phyloP scores from a whole-genome alignment of 2,329 filamentous ascomycete genomes.

The Aspergillus sojae region DNA sequence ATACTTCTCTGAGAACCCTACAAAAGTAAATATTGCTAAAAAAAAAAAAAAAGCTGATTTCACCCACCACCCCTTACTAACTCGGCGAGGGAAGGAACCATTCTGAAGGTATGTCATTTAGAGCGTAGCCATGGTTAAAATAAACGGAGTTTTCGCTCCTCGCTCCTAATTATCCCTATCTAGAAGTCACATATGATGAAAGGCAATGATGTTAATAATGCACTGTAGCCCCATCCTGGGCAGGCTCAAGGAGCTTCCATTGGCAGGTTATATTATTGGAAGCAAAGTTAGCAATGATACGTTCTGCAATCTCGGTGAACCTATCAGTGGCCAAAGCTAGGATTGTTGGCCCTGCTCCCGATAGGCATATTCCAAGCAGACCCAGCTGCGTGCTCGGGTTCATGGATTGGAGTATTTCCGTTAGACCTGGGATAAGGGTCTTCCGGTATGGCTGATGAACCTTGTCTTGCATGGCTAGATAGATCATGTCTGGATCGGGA shows the following conservation, averaged over 20 bases:
- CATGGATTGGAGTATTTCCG: conserved; percentile 87
- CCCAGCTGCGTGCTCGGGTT: conserved; percentile 85
- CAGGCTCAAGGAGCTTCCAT: conserved; percentile 87
- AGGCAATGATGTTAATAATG: conserved; percentile 13
- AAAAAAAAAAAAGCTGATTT: background rate
- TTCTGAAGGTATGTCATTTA: background rate
- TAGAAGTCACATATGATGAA: background rate
- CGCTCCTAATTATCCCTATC: background rate
- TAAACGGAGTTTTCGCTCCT: background rate
- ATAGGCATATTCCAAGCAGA: conserved; percentile 90
- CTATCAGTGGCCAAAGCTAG: conserved; percentile 87
- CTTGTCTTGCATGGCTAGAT: conserved; percentile 98
- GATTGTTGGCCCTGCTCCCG: conserved; percentile 92
- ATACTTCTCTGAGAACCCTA: background rate
- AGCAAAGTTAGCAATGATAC: conserved; percentile 75
- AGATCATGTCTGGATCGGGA: conserved; percentile 90
- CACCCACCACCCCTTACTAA: background rate
- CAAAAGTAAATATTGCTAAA: too few relatives aligned
- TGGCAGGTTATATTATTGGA: conserved; percentile 69
- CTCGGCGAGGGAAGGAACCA: background rate
- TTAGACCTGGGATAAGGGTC: conserved; percentile 85
- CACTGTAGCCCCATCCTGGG: conserved; percentile 62
- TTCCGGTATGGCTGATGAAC: conserved; percentile 96
- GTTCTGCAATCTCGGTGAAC: conserved; percentile 81
- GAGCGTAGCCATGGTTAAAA: background rate